phyloP scores from a whole-genome alignment of 164 flowering plant species.

The Macadamia integrifolia region DNA sequence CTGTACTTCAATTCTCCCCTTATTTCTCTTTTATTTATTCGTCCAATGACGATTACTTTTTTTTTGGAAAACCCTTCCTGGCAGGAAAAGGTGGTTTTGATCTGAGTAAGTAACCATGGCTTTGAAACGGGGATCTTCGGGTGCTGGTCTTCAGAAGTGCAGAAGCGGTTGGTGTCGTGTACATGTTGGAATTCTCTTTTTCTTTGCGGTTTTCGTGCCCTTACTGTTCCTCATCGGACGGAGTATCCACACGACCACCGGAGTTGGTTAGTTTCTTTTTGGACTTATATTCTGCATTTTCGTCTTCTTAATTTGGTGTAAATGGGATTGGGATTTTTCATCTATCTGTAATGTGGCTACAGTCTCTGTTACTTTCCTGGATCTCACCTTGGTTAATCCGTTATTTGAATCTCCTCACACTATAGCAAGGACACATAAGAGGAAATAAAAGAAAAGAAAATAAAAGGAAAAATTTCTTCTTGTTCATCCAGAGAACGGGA shows the following conservation, averaged over 20 bases:
- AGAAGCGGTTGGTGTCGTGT: constrained; percentile 37
- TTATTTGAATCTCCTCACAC: no score
- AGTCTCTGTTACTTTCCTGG: no score
- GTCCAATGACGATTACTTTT: background rate
- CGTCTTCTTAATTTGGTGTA: no score
- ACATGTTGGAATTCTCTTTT: constrained; percentile 26
- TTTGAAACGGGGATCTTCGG: constrained; percentile 35
- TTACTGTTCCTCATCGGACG: constrained; percentile 50
- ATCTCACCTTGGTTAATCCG: no score
- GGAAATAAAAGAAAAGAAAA: no score
- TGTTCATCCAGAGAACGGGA: no score
- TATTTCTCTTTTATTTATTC: background rate
- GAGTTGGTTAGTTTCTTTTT: constrained; percentile 24
- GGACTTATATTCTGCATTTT: background rate
- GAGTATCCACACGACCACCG: constrained; percentile 25
- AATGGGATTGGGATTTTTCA: no score
- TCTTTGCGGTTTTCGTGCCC: constrained; percentile 42
- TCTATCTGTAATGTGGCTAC: no score
- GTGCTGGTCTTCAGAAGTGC: constrained; percentile 21
- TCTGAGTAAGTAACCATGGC: constrained; percentile 44
- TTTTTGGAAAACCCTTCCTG: background rate
- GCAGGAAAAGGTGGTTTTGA: constrained; percentile 1
- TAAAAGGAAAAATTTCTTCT: no score
- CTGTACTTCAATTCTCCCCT: background rate
- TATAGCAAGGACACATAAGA: no score